Conservation (phyloP, 257 asterid genomes). For the Solanum virginianum region DNA sequence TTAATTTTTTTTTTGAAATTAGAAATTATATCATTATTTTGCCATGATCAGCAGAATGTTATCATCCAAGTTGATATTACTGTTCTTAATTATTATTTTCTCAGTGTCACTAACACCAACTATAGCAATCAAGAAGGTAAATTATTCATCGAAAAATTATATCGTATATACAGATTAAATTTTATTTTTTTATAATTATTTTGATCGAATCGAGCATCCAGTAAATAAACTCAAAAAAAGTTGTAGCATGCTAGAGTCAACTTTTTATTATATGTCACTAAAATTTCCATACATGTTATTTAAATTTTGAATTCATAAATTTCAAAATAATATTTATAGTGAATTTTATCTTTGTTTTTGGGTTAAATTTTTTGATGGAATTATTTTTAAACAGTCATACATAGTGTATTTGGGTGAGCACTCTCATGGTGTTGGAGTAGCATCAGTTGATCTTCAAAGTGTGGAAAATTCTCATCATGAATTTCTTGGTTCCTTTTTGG, state of each 20-base stretch:
- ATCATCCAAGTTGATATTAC: conserved; percentile 5
- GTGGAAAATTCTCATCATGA: conserved; percentile 39
- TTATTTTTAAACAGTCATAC: conserved; percentile 26
- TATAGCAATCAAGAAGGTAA: conserved; percentile 46
- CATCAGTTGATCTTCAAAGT: conserved; percentile 24
- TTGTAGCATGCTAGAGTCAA: no score
- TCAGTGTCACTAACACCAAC: conserved; percentile 26
- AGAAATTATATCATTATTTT: not conserved
- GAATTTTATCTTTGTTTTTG: not conserved
- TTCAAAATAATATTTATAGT: no score
- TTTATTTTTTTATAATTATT: no score
- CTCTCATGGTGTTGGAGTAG: conserved; percentile 40
- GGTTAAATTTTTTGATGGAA: not conserved
- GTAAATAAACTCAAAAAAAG: no score
- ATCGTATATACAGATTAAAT: not conserved
- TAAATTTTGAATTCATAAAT: no score
- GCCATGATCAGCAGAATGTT: conserved; percentile 7
- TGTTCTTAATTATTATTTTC: conserved; percentile 21
- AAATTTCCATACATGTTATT: no score
- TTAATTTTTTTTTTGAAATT: not conserved
- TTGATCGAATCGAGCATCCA: no score
- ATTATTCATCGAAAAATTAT: not conserved
- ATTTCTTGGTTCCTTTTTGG: conserved; percentile 45
- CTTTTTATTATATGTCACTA: no score
- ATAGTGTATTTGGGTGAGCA: conserved; percentile 81